phyloP scores from a whole-genome alignment of 768 basidiomycete genomes.

The Pleurotus eryngii region DNA sequence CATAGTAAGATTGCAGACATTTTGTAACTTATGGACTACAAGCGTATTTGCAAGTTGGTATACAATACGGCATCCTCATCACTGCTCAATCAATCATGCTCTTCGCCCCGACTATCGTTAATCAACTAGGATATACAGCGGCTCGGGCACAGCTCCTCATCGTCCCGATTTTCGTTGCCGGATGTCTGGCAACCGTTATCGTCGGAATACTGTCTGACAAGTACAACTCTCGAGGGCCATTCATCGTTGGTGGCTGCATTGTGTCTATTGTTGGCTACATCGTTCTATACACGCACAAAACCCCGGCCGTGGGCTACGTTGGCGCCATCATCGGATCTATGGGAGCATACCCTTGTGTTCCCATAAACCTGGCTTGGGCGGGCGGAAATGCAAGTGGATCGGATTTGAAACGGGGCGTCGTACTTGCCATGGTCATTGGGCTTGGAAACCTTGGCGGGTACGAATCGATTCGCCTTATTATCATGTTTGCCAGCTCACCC shows the following conservation, averaged over 20 bases:
- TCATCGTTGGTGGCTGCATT: slow-evolving; percentile 33
- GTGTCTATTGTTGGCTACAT: slow-evolving; percentile 41
- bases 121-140: slow-evolving; percentile 40
- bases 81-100: slow-evolving; percentile 14
- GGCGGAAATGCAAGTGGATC: slow-evolving; percentile 50
- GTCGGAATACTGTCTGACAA: slow-evolving; percentile 31
- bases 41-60: slow-evolving; percentile 5
- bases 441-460: slow-evolving; percentile 51
- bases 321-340: slow-evolving; percentile 48
- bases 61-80: slow-evolving; percentile 4
- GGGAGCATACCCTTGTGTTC: slow-evolving; percentile 52
- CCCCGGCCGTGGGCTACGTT: slow-evolving; percentile 37
- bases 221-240: slow-evolving; percentile 34
- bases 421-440: slow-evolving; percentile 51
- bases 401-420: slow-evolving; percentile 48
- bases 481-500: background rate
- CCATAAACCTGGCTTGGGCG: slow-evolving; percentile 50
- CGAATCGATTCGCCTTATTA: background rate
- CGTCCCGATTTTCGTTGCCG: slow-evolving; percentile 29
- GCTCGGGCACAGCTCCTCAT: slow-evolving; percentile 32
- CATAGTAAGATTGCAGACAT: too few species aligned
- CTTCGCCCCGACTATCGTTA: slow-evolving; percentile 31
- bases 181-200: slow-evolving; percentile 23
- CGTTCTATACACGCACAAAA: slow-evolving; percentile 29
- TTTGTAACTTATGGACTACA: background rate